Evolutionary conservation across 2,329 filamentous ascomycete genomes (phyloP).

Genomic region (Colletotrichum musae): DNA sequence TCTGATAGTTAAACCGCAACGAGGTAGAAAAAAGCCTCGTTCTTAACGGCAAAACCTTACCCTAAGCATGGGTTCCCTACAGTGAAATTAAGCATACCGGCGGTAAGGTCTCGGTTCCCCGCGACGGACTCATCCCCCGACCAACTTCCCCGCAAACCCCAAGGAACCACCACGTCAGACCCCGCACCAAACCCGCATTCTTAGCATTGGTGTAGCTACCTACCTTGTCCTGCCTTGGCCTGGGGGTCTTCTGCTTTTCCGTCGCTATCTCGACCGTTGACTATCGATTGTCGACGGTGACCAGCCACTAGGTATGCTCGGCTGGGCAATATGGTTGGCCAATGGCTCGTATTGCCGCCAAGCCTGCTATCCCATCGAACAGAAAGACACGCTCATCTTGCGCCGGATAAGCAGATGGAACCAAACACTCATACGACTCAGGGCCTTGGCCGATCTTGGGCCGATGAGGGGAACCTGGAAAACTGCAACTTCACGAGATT

Average conservation of each 20-base stretch:
- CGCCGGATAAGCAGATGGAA: slow-evolving; percentile 28
- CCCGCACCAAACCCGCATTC: slow-evolving; percentile 8
- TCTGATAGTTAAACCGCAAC: too few relatives aligned
- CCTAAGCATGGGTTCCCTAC: not conserved
- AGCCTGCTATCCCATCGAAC: not conserved
- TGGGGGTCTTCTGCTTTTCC: slow-evolving; percentile 31
- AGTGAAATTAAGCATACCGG: slow-evolving; percentile 26
- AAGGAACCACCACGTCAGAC: not conserved
- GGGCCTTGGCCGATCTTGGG: slow-evolving; percentile 27
- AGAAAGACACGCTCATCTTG: not conserved
- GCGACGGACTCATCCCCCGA: not conserved
- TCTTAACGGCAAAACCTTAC: too few relatives aligned
- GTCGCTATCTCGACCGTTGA: slow-evolving; percentile 1
- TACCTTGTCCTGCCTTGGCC: too few relatives aligned
- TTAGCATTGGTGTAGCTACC: not conserved
- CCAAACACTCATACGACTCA: not conserved
- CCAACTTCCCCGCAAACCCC: slow-evolving; percentile 27
- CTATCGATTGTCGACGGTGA: not conserved
- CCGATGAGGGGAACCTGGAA: slow-evolving; percentile 34
- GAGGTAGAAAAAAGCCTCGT: not conserved
- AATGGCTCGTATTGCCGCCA: not conserved
- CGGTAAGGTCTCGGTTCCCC: slow-evolving; percentile 18
- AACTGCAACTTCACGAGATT: slow-evolving; percentile 18
- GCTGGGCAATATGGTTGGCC: slow-evolving; percentile 5
- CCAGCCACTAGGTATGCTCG: not conserved